Evolutionary conservation across 1,139 yeast genomes (phyloP), one percentile per base, ranked within the genome.

Genomic region (Scheffersomyces illinoinensis): DNA sequence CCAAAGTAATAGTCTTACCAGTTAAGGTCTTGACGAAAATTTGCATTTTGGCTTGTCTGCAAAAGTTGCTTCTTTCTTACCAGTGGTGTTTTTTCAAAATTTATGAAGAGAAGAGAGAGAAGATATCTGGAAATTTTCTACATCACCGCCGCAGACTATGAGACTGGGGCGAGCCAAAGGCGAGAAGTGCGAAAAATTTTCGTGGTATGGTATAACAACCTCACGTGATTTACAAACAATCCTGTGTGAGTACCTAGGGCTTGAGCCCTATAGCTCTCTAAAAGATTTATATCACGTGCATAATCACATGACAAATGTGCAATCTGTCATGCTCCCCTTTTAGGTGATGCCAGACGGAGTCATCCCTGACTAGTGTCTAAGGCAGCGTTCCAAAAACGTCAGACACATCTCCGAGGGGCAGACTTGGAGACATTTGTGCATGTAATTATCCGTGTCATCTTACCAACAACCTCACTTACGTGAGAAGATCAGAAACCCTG

Each of bases 1-100:
- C 98, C 72, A 93, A 89, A 87, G 98, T 93, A 84, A 95, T 93
- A 73, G 99, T 95, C 92, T 93, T 95, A 85, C 98, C 98, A 71
- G 98, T 93, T 78, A 93, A 86, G 84, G 98, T 93, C 86, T 93
- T 93, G 85, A 95, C 98, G 86, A 95, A 95, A 86, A 93, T 93
- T 86, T 93, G 98, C 98, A 93, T 93, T 76, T 81, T 85, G 84
- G 84, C 77, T 78, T 76, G 82, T 77, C 82, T 71, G 81, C 82
- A 76, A 76, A 59, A 59, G 66, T 57, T 79, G 85, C 85, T 81
- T 81, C 85, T 80, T 81, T 81, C 85, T 76, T 78, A 80, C 85
- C 85, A 70, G 67, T 56, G 66, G 61, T 57, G 43, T 46, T 24
- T 24, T 20, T 54, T 50, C 39, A 54, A 47, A 50, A 24, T 33